phyloP scores from a whole-genome alignment of 345 rosid genomes.

The Cardamine chenopodiifolia region DNA sequence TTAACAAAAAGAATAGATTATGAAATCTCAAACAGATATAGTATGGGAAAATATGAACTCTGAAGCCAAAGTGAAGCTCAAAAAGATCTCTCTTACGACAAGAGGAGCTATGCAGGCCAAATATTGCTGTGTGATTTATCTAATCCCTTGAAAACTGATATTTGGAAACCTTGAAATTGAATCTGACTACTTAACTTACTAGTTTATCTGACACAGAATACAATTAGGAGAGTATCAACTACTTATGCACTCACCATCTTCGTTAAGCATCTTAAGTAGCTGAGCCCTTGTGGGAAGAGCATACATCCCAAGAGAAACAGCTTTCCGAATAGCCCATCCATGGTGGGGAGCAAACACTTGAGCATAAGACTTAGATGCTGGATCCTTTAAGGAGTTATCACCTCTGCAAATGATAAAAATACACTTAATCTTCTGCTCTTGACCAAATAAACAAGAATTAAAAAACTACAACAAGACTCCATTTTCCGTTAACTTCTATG shows the following conservation, averaged over 20 bases:
- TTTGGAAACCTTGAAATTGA: not conserved
- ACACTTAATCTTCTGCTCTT: conserved; percentile 1
- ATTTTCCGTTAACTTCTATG: not conserved
- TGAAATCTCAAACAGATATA: not conserved
- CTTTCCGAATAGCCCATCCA: conserved; percentile 91
- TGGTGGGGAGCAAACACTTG: conserved; percentile 95
- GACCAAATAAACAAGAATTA: not conserved
- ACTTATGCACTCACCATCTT: conserved; percentile 68
- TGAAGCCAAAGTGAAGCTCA: conserved; percentile 6
- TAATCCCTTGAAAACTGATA: conserved; percentile 4
- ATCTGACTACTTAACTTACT: conserved; percentile 9
- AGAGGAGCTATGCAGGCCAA: not conserved
- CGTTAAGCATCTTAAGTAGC: conserved; percentile 74
- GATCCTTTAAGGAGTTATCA: conserved; percentile 67
- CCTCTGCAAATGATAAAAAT: conserved; percentile 50
- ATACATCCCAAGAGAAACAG: conserved; percentile 93
- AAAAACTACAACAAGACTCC: not conserved
- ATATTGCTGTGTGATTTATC: not conserved
- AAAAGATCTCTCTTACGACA: not conserved
- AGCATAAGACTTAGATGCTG: conserved; percentile 89
- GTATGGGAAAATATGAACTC: not conserved
- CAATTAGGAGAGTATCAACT: conserved; percentile 24
- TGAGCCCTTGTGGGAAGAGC: conserved; percentile 89
- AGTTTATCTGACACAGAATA: conserved; percentile 1
- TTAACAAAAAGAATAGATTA: not conserved